phyloP scores from a whole-genome alignment of 805 yeast species.

The Spathaspora gorwiae region DNA sequence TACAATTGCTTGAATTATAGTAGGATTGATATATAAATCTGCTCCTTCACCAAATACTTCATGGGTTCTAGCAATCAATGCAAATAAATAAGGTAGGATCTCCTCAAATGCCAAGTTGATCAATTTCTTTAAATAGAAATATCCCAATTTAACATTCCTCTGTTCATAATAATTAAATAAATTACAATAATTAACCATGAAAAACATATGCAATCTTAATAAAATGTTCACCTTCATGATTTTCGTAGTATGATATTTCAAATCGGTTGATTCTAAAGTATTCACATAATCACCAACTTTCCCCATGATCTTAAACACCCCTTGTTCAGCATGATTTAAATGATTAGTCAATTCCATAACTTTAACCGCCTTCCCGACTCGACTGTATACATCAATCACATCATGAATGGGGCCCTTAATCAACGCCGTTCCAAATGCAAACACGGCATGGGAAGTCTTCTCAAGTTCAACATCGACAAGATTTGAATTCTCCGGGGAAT shows the following conservation, averaged over 20 bases:
- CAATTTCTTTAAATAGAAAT: constrained; percentile 29
- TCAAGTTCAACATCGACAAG: constrained; percentile 33
- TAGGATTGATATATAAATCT: constrained; percentile 40
- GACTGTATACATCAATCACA: constrained; percentile 17
- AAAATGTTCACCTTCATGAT: constrained; percentile 15
- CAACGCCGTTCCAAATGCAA: constrained; percentile 29
- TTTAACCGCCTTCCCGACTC: constrained; percentile 13
- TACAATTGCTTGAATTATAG: constrained; percentile 20
- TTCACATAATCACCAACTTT: constrained; percentile 32
- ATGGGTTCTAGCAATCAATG: constrained; percentile 26
- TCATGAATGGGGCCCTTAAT: constrained; percentile 24
- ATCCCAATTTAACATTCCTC: constrained; percentile 23
- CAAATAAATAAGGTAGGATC: constrained; percentile 27
- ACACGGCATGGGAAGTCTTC: constrained; percentile 24
- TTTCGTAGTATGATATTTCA: constrained; percentile 5
- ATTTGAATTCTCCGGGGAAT: constrained; percentile 31
- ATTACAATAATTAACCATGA: constrained; percentile 25
- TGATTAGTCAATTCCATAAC: constrained; percentile 16
- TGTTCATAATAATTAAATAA: constrained; percentile 38
- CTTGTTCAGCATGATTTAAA: constrained; percentile 35
- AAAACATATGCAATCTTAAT: constrained; percentile 23
- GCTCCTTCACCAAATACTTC: constrained; percentile 40
- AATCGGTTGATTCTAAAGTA: constrained; percentile 15
- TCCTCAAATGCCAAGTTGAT: constrained; percentile 21
- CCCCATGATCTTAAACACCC: constrained; percentile 24